A percentile compares a stretch with the other conserved stretches of the same genome.
Evolutionary conservation across 2,329 filamentous ascomycete species (phyloP).

Genomic region (Trichophyton schoenleinii): DNA sequence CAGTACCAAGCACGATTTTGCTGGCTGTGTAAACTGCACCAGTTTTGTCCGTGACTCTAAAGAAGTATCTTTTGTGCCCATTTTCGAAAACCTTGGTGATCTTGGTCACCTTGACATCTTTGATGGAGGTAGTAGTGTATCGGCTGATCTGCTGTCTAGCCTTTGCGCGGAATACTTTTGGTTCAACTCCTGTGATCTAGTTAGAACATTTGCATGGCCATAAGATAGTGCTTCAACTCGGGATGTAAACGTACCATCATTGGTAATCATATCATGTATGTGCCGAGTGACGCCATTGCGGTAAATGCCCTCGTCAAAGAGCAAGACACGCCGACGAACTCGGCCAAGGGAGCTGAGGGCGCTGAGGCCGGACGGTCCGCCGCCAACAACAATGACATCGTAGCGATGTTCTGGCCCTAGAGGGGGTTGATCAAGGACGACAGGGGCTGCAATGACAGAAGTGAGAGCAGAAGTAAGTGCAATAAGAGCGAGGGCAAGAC

Average conservation of each 20-base stretch:
- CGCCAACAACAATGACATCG: conserved; percentile 47
- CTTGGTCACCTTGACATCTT: conserved; percentile 41
- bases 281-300: conserved; percentile 45
- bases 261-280: conserved; percentile 51
- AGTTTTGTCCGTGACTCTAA: conserved; percentile 31
- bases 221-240: too few relatives aligned
- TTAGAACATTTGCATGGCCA: too few relatives aligned
- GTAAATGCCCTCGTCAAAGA: conserved; percentile 49
- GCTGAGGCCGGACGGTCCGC: conserved; percentile 45
- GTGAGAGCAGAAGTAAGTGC: not conserved
- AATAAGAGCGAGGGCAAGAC: not conserved
- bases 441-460: not conserved
- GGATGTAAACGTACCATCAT: conserved; percentile 37
- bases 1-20: conserved; percentile 47
- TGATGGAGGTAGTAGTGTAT: conserved; percentile 40
- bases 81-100: conserved; percentile 15
- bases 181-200: conserved; percentile 36
- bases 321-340: conserved; percentile 42
- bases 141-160: conserved; percentile 42
- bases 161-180: conserved; percentile 42
- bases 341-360: conserved; percentile 47
- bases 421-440: not conserved
- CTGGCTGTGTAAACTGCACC: conserved; percentile 34
- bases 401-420: conserved; percentile 21
- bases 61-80: conserved; percentile 33